Evolutionary conservation across 177 flowering plant species (phyloP).

Genomic region (Tripterygium wilfordii): DNA sequence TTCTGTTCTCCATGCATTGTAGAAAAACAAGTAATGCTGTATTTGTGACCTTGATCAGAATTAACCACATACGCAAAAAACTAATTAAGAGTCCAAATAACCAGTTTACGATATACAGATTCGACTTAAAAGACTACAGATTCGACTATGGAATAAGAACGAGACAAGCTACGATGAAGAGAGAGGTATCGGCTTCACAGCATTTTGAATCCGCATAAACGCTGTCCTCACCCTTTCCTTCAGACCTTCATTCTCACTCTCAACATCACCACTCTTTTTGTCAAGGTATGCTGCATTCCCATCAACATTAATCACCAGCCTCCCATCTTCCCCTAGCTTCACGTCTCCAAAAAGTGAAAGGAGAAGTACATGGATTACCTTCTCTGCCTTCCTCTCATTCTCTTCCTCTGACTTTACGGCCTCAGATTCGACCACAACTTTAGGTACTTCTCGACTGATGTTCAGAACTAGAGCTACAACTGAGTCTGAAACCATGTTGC

Average conservation of each 20-base stretch:
- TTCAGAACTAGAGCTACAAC: conserved; percentile 76
- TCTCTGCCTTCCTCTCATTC: conserved; percentile 59
- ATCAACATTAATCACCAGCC: conserved; percentile 68
- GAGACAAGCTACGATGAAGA: conserved; percentile 20
- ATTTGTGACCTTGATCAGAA: too few species aligned
- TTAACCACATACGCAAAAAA: too few species aligned
- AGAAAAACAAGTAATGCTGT: too few species aligned
- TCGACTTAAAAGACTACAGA: too few species aligned
- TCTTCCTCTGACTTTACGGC: conserved; percentile 57
- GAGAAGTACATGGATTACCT: conserved; percentile 66
- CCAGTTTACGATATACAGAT: too few species aligned
- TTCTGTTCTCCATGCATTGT: too few species aligned
- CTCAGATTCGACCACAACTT: conserved; percentile 50
- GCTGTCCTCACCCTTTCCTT: conserved; percentile 75
- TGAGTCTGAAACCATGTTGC: conserved; percentile 96
- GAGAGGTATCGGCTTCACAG: conserved; percentile 82
- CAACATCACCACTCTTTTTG: conserved; percentile 75
- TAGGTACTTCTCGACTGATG: conserved; percentile 71
- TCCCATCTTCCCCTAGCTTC: conserved; percentile 69
- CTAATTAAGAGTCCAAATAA: too few species aligned
- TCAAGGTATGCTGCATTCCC: conserved; percentile 71
- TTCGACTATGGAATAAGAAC: too few species aligned
- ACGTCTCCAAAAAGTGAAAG: conserved; percentile 91
- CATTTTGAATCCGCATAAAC: conserved; percentile 58
- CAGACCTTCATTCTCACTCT: conserved; percentile 72